Percentiles rank a stretch among this genome's conserved stretches.
phyloP scores from a whole-genome alignment of 176 grass and related monocot genomes.

The Chrysopogon serrulatus region DNA sequence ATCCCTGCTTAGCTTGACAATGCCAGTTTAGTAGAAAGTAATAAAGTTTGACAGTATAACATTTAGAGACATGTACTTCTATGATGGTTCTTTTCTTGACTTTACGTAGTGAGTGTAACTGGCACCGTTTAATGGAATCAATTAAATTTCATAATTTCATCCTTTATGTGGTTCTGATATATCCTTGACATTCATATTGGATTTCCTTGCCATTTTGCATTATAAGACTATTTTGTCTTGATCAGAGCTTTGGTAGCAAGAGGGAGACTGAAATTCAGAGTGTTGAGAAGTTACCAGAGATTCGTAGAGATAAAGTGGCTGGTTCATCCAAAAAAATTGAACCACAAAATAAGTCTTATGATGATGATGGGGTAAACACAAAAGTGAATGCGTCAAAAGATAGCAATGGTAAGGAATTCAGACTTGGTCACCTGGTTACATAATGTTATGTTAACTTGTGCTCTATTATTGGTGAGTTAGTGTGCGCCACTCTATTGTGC shows the following conservation, averaged over 20 bases:
- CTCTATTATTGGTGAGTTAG: not conserved
- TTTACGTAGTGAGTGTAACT: not conserved
- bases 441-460: not conserved
- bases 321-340: conserved; percentile 45
- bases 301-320: conserved; percentile 33
- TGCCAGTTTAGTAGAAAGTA: not conserved
- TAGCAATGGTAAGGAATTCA: conserved; percentile 24
- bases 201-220: not conserved
- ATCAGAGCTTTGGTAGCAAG: conserved; percentile 75
- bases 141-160: conserved; percentile 3
- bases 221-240: not conserved
- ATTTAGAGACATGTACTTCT: not conserved
- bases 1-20: not conserved
- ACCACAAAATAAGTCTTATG: conserved; percentile 29
- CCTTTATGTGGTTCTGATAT: conserved; percentile 15
- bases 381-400: conserved; percentile 28
- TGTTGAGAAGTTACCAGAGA: conserved; percentile 49
- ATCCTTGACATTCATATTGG: conserved; percentile 4
- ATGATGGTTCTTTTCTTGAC: not conserved
- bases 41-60: not conserved
- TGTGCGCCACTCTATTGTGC: not conserved
- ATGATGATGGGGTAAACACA: conserved; percentile 19
- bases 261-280: conserved; percentile 64
- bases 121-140: conserved; percentile 1
- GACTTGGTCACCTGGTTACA: conserved; percentile 22